Evolutionary conservation across 148 eudicot genomes (phyloP), one percentile per base, ranked within the genome.

Genomic region (Diospyros kaki): DNA sequence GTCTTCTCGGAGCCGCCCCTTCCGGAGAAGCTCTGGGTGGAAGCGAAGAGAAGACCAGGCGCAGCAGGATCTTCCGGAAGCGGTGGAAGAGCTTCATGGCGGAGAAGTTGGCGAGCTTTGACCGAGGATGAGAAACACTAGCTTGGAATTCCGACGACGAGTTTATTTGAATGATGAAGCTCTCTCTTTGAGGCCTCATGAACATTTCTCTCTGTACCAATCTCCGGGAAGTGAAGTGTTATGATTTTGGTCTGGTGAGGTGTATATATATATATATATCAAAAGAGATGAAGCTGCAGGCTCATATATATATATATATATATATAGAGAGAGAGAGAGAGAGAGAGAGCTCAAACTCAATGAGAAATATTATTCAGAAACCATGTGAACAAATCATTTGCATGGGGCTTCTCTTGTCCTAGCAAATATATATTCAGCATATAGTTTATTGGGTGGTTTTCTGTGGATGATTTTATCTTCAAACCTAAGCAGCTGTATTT

Each of bases 71-170:
- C 75, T 77, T 83, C 45, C 88, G 81, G 68, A 87, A 81, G 2
- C 86, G 80, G 44, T 83, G 60, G 51, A 85, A 78, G 15, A 83
- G 51, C 83, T 85, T 85, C 90, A 84, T 87, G 55, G 78, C 64
- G 4, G 72, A 81, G 56, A 76, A 81, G 53, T 76, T 63, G 56
- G 54, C 2, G 14, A 18, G 46, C 42, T 42, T 18, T 58, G 50
- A 73, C 3, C 11, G 13, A 3, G 12, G n/a, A 54, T 2, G 41
- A 18, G 9, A 60, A 60, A 60, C 64, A 41, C 40, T 60, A 60
- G 64, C 6, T 60, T 60, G 9, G 60, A 56, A 15, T 8, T 56
- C 60, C 4, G 8, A 68, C 73, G 39, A 18, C 43, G 68, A 4
- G 14, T 41, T 56, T 58, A 81, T 64, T 71, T 68, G 77, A 11